Base-by-base conservation (phyloP, 305 asterid genomes). In the Fraxinus baroniana region DNA sequence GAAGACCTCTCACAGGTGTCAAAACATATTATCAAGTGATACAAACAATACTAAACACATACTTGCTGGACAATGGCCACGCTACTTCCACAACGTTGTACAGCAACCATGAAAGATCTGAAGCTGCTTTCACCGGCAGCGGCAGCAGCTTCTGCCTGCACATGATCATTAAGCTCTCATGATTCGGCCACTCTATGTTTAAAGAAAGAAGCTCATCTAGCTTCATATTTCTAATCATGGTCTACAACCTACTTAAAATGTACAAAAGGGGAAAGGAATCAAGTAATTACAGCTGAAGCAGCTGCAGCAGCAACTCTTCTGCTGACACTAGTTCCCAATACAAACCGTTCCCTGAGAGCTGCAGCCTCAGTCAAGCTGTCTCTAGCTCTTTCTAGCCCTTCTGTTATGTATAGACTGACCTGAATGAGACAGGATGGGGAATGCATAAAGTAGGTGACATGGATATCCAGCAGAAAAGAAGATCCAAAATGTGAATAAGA, bases 81-180 rank as follows among this genome's bases (percentile, higher is more conserved):
- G 85, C 99, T 94, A 89, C 99, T 97, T 86, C 98, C 99, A 89
- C 99, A 93, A 2, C 97, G 96, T 91, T 97, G 99, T 78, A 97
- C 97, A 87, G 98, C 91, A 85, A 95, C 98, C 99, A 97, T 97
- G 88, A 97, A 97, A 79, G 99, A 92, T 87, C 94, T 92, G 92
- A 97, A 95, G 87, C 98, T 93, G 88, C 93, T 97, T 91, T 97
- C 98, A 77, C 99, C 98, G 84, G 98, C 98, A 80, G 98, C 98
- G 44, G 98, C 98, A 73, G 98, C 98, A 77, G 98, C 97, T 92
- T 97, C 98, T 39, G 99, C 99, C 99, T 97, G 81, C 83, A 82
- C 18, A 77, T 36, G 68, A 82, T 28, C 22, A 81, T 55, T 68
- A 84, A 60, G n/a, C 74, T 49, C 80, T 77, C 71, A 76, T 66